Conservation (phyloP, 1,139 yeast genomes). For the Pichia cactophila region DNA sequence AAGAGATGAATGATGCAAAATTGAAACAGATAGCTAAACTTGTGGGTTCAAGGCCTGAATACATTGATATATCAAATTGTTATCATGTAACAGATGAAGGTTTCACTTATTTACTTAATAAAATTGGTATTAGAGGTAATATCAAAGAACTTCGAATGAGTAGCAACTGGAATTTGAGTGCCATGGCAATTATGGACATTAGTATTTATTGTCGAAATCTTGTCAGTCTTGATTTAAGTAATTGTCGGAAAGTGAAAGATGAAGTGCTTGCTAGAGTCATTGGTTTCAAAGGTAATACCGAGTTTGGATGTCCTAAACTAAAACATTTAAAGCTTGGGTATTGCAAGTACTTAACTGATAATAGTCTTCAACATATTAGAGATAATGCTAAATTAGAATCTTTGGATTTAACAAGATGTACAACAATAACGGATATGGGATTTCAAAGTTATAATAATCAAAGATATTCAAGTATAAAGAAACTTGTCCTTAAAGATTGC, state of each 20-base stretch:
- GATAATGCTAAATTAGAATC: conserved; percentile 48
- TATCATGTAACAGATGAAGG: conserved; percentile 73
- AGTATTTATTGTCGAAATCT: conserved; percentile 55
- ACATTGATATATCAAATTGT: conserved; percentile 61
- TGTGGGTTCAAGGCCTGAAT: conserved; percentile 59
- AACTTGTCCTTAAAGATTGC: conserved; percentile 58
- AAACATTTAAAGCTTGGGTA: conserved; percentile 52
- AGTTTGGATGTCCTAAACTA: conserved; percentile 50
- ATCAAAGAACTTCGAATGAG: conserved; percentile 51
- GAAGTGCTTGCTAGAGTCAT: conserved; percentile 59
- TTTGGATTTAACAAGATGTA: conserved; percentile 64
- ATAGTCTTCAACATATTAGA: conserved; percentile 57
- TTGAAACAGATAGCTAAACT: conserved; percentile 55
- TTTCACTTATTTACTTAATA: conserved; percentile 61
- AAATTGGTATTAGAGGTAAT: conserved; percentile 58
- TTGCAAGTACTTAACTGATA: conserved; percentile 68
- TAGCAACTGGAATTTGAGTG: conserved; percentile 71
- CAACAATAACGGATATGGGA: conserved; percentile 69
- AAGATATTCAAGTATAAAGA: conserved; percentile 45
- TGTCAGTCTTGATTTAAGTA: conserved; percentile 56
- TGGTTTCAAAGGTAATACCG: conserved; percentile 39
- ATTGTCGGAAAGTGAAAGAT: conserved; percentile 68
- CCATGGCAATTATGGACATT: conserved; percentile 75
- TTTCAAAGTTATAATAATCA: conserved; percentile 56
- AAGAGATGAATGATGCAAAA: conserved; percentile 49